Percentiles rank a stretch among this genome's conserved stretches.
These are phyloP conservation scores for Torulaspora delbrueckii DNA, from an alignment of 805 yeast genomes.

Conservation along the genomic window DNA sequence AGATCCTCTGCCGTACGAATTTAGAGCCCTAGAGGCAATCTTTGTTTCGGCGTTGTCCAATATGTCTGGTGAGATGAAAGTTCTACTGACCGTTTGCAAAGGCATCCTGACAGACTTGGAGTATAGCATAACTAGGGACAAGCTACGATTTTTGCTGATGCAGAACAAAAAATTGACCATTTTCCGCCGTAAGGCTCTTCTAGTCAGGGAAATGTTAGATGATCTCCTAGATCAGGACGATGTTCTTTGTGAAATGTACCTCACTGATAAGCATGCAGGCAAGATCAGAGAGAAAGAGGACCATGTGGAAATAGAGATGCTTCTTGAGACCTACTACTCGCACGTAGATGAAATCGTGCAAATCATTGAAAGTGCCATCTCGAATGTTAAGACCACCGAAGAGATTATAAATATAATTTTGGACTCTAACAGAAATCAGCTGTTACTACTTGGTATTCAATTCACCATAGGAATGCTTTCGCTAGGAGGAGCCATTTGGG, in stretches of 20 bases:
- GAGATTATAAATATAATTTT: conserved; percentile 89
- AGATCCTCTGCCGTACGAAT: conserved; percentile 70
- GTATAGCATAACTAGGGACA: conserved; percentile 71
- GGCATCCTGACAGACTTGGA: conserved; percentile 76
- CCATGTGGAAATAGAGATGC: conserved; percentile 83
- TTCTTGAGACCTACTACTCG: conserved; percentile 83
- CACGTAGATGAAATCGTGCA: conserved; percentile 94
- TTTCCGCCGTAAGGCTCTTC: conserved; percentile 75
- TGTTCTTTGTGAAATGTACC: conserved; percentile 71
- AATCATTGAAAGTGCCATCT: conserved; percentile 66
- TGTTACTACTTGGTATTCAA: conserved; percentile 80
- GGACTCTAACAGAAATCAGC: conserved; percentile 89
- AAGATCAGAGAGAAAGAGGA: conserved; percentile 50
- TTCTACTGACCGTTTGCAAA: conserved; percentile 68
- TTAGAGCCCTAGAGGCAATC: conserved; percentile 84
- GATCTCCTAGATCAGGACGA: conserved; percentile 86
- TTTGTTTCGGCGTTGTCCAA: conserved; percentile 74
- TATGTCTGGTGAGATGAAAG: conserved; percentile 80
- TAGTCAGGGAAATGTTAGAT: conserved; percentile 79
- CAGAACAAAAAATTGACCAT: conserved; percentile 81
- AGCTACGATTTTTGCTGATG: conserved; percentile 69
- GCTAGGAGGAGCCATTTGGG: conserved; percentile 70
- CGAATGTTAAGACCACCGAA: conserved; percentile 89
- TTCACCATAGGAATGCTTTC: conserved; percentile 81
- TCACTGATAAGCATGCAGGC: conserved; percentile 56